Evolutionary conservation across 2,329 filamentous ascomycete species (phyloP), one percentile per base, ranked within the genome.

Genomic region (Claviceps fusiformis): DNA sequence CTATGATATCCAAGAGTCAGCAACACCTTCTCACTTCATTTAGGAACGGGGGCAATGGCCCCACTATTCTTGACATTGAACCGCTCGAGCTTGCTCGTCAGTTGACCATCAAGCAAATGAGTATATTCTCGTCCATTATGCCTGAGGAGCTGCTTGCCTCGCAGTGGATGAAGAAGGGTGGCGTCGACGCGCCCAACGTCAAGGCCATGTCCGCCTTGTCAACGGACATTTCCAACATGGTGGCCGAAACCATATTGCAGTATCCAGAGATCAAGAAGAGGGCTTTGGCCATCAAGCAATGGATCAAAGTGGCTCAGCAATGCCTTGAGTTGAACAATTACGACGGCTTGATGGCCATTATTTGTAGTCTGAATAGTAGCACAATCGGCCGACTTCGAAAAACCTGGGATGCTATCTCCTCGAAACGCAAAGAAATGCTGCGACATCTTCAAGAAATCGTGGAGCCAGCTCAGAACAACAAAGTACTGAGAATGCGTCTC

Each of bases 331-430:
- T 97, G 31, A 86, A 93, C 73, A 98, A 98, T 72, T 98, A 96
- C 63, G 92, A 98, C 65, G 89, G 89, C 0, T 74, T 98, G 11
- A 96, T 97, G 90, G 90, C 93, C 8, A 95, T 98, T 62, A 89
- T 95, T 64, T 96, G 91, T 74, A 91, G 88, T 10, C 73, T 98
- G 51, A 95, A 95, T 70, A 91, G 87, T 56, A 95, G 91, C 17
- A 92, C 90, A 63, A 92, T 98, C 61, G 83, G 83, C 54, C 87
- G 93, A 24, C 75, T 98, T 9, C 88, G 87, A 66, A 87, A 85
- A 64, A 98, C 93, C 0, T 98, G 93, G 93, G 93, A 97, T 54
- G 69, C 84, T 13, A 82, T 98, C 10, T 92, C 89, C 5, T 77
- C 79, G 48, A 96, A 89, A 74, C 89, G 89, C 52, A 92, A 90